Conservation (phyloP, 2,329 filamentous ascomycete species). For the Botryotinia narcissicola region DNA sequence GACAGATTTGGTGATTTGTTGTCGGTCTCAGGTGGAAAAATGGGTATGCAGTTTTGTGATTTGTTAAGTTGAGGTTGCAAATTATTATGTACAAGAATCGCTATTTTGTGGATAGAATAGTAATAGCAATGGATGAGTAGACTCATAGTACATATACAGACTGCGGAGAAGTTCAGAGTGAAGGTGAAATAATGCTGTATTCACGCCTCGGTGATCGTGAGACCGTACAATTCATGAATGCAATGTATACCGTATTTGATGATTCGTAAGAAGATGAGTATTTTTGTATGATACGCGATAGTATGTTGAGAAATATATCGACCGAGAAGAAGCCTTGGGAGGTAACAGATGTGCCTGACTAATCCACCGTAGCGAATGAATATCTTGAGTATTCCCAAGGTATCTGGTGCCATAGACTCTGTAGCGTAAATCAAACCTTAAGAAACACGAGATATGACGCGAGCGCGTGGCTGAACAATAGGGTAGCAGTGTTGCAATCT, state of each 20-base stretch:
- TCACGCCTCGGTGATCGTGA: neutral
- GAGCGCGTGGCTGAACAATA: neutral
- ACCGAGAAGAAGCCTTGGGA: neutral
- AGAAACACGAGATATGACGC: neutral
- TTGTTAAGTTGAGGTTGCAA: neutral
- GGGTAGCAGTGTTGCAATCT: neutral
- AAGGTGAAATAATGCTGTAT: neutral
- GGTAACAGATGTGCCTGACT: neutral
- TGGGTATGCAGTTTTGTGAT: neutral
- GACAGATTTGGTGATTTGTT: neutral
- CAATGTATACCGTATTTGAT: neutral
- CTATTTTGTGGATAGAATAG: neutral
- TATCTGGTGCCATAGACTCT: neutral
- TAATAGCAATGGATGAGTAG: neutral
- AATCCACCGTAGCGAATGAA: neutral
- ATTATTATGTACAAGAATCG: neutral
- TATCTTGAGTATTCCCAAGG: neutral
- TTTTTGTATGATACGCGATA: neutral
- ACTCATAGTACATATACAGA: neutral
- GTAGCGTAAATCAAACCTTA: neutral
- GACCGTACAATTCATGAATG: neutral
- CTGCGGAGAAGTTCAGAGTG: rapidly evolving
- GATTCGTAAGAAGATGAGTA: neutral
- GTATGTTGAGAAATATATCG: neutral
- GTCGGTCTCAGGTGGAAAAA: neutral